Conservation (phyloP, 2,329 filamentous ascomycete genomes). For the Xylariaceae sp. region DNA sequence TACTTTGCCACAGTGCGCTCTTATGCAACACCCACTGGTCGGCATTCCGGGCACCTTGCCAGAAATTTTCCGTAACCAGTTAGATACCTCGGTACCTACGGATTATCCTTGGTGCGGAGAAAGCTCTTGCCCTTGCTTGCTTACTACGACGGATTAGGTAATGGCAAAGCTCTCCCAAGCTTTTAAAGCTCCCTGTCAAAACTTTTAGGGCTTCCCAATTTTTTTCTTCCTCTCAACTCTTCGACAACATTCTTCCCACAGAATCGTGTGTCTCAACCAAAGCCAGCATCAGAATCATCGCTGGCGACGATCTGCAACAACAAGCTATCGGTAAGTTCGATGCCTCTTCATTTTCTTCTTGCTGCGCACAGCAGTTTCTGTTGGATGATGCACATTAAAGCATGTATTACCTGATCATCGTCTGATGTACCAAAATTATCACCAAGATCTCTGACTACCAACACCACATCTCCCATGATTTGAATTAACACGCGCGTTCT, state of each 20-base stretch:
- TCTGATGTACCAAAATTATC: conserved; percentile 54
- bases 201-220: neutral
- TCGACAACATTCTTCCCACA: neutral
- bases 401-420: conserved; percentile 55
- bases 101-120: too few species aligned
- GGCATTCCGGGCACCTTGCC: too few species aligned
- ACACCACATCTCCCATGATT: conserved; percentile 27
- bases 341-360: neutral
- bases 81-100: too few species aligned
- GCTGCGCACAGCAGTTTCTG: conserved; percentile 36
- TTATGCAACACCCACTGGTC: too few species aligned
- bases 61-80: conserved; percentile 1
- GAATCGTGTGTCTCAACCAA: neutral
- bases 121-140: too few species aligned
- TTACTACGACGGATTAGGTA: too few species aligned
- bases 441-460: conserved; percentile 65
- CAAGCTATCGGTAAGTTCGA: conserved; percentile 5
- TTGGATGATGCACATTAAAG: conserved; percentile 47
- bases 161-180: too few species aligned
- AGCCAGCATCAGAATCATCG: conserved; percentile 4
- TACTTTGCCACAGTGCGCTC: too few species aligned
- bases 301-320: neutral
- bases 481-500: conserved; percentile 8
- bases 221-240: neutral
- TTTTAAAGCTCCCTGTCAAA: neutral